Evolutionary conservation across 108 stramenopile species (phyloP), one percentile per base, ranked within the genome.

Genomic region (Epipyxis sp.): DNA sequence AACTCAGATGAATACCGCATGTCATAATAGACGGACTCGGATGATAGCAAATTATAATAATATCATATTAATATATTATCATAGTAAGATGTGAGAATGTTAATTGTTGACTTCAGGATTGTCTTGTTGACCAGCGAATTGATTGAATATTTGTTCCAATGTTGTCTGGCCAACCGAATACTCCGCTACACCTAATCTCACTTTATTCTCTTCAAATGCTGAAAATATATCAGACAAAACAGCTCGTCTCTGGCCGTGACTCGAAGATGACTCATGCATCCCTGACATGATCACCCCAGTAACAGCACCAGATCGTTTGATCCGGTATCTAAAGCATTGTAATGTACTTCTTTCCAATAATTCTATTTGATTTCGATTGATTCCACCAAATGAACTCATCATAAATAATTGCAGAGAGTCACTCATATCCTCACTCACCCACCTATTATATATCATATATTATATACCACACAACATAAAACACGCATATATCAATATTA

Each of bases 71-170:
- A n/a, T n/a, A n/a, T n/a, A n/a, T n/a, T n/a, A n/a, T n/a, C n/a
- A n/a, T n/a, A n/a, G n/a, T n/a, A n/a, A n/a, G n/a, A n/a, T n/a
- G n/a, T n/a, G n/a, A n/a, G n/a, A n/a, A n/a, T n/a, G n/a, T n/a
- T n/a, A n/a, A n/a, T n/a, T n/a, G n/a, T n/a, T n/a, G n/a, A n/a
- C 46, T 13, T 50, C 46, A 50, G 46, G 46, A 50, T 50, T 20
- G 46, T 50, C 13, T 25, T 65, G 61, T 37, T 65, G 3, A 10
- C 30, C 61, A 29, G 61, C 61, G 61, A 83, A 83, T 16, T 69
- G 67, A 27, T 78, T 78, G 50, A 83, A 83, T 57, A 83, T 83
- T 29, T 59, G 43, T 59, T 83, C 82, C 32, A 83, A 69, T 32
- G 78, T 54, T 2, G 82, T 71, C 62, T 78, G 54, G 29, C 77